Evolutionary conservation across 75 land plant species (phyloP).

Genomic region (Picea sitchensis): DNA sequence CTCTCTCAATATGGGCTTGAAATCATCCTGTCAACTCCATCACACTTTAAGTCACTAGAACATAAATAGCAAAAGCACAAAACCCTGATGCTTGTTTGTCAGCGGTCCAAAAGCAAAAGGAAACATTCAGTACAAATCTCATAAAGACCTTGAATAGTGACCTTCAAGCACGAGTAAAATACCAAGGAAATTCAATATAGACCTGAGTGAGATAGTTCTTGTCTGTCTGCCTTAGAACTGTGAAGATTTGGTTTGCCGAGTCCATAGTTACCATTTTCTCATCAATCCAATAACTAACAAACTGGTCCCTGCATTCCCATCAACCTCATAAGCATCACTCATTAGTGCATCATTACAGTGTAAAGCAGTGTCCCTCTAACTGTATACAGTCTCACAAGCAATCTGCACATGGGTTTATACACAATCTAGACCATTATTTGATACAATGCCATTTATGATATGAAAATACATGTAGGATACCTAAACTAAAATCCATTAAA

Average conservation of each 20-base stretch:
- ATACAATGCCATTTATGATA: neutral
- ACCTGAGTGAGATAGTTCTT: conserved; percentile 78
- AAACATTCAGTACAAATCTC: neutral
- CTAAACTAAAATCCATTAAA: neutral
- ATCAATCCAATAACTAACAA: conserved; percentile 80
- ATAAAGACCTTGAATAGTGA: neutral
- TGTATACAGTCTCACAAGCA: no score
- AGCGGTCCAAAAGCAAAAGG: neutral
- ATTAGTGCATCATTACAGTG: neutral
- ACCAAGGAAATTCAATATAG: neutral
- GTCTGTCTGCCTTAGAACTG: conserved; percentile 73
- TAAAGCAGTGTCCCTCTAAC: no score
- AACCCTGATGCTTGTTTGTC: neutral
- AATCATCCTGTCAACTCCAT: conserved; percentile 65
- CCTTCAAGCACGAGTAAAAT: conserved; percentile 3
- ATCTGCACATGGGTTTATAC: neutral
- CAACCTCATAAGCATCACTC: neutral
- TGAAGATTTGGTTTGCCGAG: conserved; percentile 57
- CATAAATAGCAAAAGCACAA: neutral
- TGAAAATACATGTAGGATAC: neutral
- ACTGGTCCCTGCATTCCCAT: conserved; percentile 55
- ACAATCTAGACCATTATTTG: neutral
- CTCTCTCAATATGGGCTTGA: conserved; percentile 82
- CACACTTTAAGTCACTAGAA: neutral
- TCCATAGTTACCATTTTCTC: conserved; percentile 73